Base-by-base conservation (phyloP, 208 protist genomes). In the Strigomonas culicis region DNA sequence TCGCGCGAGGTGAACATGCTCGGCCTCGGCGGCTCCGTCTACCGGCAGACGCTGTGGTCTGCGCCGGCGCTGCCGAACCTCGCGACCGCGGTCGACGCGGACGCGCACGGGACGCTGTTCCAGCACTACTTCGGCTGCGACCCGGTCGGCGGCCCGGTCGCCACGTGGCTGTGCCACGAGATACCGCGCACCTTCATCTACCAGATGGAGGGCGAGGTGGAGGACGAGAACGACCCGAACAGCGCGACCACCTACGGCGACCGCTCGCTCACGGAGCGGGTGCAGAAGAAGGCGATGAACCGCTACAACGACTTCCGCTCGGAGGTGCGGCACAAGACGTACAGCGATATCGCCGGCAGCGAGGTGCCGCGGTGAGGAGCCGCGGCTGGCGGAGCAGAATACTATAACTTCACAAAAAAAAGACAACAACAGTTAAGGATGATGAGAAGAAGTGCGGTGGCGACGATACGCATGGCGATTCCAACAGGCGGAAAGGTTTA, bases 241-340 rank as follows among this genome's bases (percentile, higher is more conserved):
- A 91, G 83, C 71, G 84, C 82, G n/a, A 90, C 84, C 30, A 95
- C 81, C 31, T 91, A 90, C 46, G 88, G 85, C 6, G 85, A 94
- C 53, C 82, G 84, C 17, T 88, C 80, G 3, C 63, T 94, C 31
- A 90, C 80, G 4, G 86, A 89, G 65, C 75, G 89, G 0, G 86
- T 95, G 59, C 84, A 92, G 79, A 92, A 93, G 57, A 95, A 93
- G 79, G 89, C 89, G 30, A 95, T 95, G 89, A 95, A 95, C 60
- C 75, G 89, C 0, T 92, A 92, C 63, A 88, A 90, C 71, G 75
- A 70, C 7, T 95, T 95, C 51, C 78, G 89, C 15, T 82, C 93
- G 57, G 86, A 95, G 27, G 64, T 95, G 43, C 86, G 89, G 19
- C 72, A 68, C 46, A 92, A 88, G 55, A 86, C 84, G 22, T 95